Percentiles rank a stretch among this genome's conserved stretches.
Evolutionary conservation across 2,329 filamentous ascomycete genomes (phyloP).

Genomic region (Pseudogymnoascus destructans): DNA sequence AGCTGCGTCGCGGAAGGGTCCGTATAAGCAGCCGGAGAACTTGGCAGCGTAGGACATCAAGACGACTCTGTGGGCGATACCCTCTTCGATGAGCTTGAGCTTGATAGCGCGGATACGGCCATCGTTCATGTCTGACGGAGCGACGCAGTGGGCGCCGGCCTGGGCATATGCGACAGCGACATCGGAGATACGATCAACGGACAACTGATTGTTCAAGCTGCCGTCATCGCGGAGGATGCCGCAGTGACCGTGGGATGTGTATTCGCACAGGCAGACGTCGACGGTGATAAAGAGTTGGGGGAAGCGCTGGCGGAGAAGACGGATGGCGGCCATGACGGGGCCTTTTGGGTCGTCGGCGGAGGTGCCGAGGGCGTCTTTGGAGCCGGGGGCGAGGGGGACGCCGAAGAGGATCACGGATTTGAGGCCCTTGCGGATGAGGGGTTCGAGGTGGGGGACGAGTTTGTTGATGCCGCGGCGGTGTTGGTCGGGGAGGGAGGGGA

Average conservation of each 20-base stretch:
- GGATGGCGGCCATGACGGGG: slow-evolving; percentile 79
- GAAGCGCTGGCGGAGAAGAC: slow-evolving; percentile 70
- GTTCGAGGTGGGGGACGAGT: slow-evolving; percentile 69
- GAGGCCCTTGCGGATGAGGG: slow-evolving; percentile 79
- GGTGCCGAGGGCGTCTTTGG: slow-evolving; percentile 85
- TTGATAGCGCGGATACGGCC: slow-evolving; percentile 96
- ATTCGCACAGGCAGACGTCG: slow-evolving; percentile 96
- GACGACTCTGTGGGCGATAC: slow-evolving; percentile 78
- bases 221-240: slow-evolving; percentile 91
- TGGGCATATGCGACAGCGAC: slow-evolving; percentile 97
- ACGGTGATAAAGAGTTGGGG: slow-evolving; percentile 82
- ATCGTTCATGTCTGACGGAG: slow-evolving; percentile 98
- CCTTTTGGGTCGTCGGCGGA: slow-evolving; percentile 86
- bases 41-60: slow-evolving; percentile 98
- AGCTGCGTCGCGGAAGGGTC: slow-evolving; percentile 91
- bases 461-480: slow-evolving; percentile 79
- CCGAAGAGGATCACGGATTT: slow-evolving; percentile 92
- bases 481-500: slow-evolving; percentile 85
- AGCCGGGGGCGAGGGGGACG: slow-evolving; percentile 66
- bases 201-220: slow-evolving; percentile 81
- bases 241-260: slow-evolving; percentile 95
- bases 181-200: slow-evolving; percentile 87
- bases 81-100: slow-evolving; percentile 89
- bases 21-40: slow-evolving; percentile 92
- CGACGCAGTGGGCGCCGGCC: slow-evolving; percentile 91